Evolutionary conservation across 306 rosid species (phyloP).

Genomic region (Lagenaria siceraria): DNA sequence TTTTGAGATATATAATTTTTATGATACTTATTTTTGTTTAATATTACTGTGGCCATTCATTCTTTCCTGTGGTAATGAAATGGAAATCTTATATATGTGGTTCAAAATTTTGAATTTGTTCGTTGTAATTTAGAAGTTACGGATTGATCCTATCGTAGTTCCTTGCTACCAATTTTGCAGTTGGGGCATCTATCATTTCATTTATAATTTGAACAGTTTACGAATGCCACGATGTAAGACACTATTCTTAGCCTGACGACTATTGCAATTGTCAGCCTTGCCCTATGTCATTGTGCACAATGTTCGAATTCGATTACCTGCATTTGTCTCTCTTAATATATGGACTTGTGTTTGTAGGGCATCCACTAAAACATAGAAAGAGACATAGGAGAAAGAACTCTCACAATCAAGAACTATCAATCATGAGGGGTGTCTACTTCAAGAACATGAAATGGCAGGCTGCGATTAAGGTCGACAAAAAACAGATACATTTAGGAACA

Average conservation of each 20-base stretch:
- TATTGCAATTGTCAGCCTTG: not conserved
- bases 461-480: slow-evolving; percentile 92
- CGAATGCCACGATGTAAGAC: not conserved
- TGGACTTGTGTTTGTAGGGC: slow-evolving; percentile 30
- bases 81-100: not conserved
- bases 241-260: not conserved
- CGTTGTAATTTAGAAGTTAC: not conserved
- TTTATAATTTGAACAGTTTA: not conserved
- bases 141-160: not conserved
- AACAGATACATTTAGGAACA: slow-evolving; percentile 92
- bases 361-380: slow-evolving; percentile 80
- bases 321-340: not conserved
- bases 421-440: slow-evolving; percentile 89
- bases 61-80: not conserved
- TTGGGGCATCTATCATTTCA: not conserved
- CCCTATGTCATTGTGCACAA: not conserved
- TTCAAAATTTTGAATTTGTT: not conserved
- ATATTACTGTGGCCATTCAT: not conserved
- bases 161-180: not conserved
- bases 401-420: slow-evolving; percentile 61
- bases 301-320: not conserved
- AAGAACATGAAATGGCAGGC: slow-evolving; percentile 99
- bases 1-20: not conserved
- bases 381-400: slow-evolving; percentile 65
- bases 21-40: not conserved